Conservation (phyloP, 352 stramenopile genomes). For the Paralagenidium karlingii region DNA sequence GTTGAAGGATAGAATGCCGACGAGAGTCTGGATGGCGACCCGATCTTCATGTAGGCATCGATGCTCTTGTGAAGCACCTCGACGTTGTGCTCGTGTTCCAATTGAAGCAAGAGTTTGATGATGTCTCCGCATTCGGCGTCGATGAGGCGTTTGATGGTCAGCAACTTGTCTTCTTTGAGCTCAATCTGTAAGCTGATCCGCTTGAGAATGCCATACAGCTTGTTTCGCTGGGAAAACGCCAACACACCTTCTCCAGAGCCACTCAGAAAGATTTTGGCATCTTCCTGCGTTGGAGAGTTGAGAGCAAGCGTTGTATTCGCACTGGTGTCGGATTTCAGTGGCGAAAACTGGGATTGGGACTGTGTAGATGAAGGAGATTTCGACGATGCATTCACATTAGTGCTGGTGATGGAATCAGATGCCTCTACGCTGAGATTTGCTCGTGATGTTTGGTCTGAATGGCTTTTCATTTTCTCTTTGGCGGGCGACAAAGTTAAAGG, state of each 20-base stretch:
- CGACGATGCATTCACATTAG: too few relatives aligned
- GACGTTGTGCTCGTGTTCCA: constrained; percentile 22
- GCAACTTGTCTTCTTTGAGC: constrained; percentile 48
- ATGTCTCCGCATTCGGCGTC: constrained; percentile 61
- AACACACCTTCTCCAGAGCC: constrained; percentile 20
- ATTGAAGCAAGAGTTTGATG: constrained; percentile 35
- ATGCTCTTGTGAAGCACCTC: constrained; percentile 21
- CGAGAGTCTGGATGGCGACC: constrained; percentile 42
- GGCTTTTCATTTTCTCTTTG: too few relatives aligned
- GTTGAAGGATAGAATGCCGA: not conserved
- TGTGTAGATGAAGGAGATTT: too few relatives aligned
- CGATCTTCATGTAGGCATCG: constrained; percentile 20
- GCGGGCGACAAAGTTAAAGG: too few relatives aligned
- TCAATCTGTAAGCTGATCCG: constrained; percentile 25
- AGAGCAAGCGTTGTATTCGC: too few relatives aligned
- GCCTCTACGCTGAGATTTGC: too few relatives aligned
- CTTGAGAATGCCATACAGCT: constrained; percentile 55
- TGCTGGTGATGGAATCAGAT: too few relatives aligned
- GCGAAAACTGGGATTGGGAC: too few relatives aligned
- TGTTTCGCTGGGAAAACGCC: constrained; percentile 32
- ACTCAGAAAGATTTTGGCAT: constrained; percentile 44
- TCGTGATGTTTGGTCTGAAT: too few relatives aligned
- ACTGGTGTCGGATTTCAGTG: too few relatives aligned
- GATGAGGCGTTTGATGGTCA: constrained; percentile 57
- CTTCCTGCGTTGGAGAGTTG: too few relatives aligned